Percentiles rank a stretch among this genome's conserved stretches.
Evolutionary conservation across 306 rosid genomes (phyloP).

Genomic region (Lagenaria siceraria): DNA sequence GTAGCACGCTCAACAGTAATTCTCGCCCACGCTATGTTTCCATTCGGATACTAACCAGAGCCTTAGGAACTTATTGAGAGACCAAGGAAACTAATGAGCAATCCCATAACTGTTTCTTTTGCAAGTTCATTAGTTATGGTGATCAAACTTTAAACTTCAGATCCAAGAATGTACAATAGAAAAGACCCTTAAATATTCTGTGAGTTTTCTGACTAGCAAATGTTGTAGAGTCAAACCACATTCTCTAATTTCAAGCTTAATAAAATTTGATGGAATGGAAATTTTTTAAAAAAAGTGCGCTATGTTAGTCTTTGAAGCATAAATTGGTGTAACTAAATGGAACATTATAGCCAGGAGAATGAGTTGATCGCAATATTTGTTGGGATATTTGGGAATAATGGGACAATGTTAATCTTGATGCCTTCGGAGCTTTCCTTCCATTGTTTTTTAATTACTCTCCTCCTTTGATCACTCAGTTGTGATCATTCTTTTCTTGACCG

Average conservation of each 20-base stretch:
- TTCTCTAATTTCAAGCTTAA: not conserved
- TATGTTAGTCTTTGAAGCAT: not conserved
- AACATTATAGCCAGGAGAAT: not conserved
- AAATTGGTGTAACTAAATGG: not conserved
- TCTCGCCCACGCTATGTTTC: not conserved
- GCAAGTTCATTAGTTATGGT: not conserved
- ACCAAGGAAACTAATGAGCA: not conserved
- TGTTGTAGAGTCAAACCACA: not conserved
- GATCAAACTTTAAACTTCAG: not conserved
- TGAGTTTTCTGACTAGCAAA: not conserved
- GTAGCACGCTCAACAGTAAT: not conserved
- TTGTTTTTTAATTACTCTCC: not conserved
- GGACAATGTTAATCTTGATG: not conserved
- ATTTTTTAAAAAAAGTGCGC: not conserved
- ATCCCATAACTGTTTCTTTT: not conserved
- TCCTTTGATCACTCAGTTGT: not conserved
- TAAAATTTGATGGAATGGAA: no score
- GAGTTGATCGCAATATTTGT: not conserved
- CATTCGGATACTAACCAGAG: not conserved
- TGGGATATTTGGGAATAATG: not conserved
- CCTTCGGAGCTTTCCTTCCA: not conserved
- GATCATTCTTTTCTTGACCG: not conserved
- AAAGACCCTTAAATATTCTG: not conserved
- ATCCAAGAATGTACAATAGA: not conserved
- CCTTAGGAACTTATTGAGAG: not conserved